Evolutionary conservation across 495 filamentous ascomycete species (phyloP), one percentile per base, ranked within the genome.

Genomic region (Daldinia vernicosa): DNA sequence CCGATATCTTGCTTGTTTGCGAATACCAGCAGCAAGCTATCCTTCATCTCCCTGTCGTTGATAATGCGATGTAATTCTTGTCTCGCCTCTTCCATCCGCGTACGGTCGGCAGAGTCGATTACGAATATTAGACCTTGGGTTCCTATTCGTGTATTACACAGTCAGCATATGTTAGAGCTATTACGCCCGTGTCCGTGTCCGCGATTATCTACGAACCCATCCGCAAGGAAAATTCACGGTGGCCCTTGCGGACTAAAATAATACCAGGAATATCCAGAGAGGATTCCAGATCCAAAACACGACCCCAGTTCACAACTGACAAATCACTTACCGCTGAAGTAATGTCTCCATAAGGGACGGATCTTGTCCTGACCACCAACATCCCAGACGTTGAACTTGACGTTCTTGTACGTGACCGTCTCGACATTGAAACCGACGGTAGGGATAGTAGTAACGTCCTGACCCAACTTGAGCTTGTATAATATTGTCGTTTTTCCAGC

Each of bases 321-420:
- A 58, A 60, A 27, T 60, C 12, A 79, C 89, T 77, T 84, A 92
- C 94, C 95, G 73, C 93, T 96, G 77, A 97, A 98, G 85, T 99
- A 99, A 83, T 99, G 95, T 82, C 95, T 89, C 95, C 95, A 99
- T 51, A 99, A 82, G 52, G 95, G 95, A 56, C 95, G 88, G 74
- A 99, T 99, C 89, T 98, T 98, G 88, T 99, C 95, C 86, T 99
- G 95, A 74, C 95, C 95, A 80, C 95, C 95, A 33, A 99, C 95
- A 84, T 99, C 95, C 95, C 95, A 99, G 63, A 99, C 94, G 75
- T 97, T 98, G 86, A 99, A 99, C 80, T 98, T 97, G 79, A 97
- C 93, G 77, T 99, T 99, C 86, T 97, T 97, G 83, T 97, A 97
- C 57, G 93, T 96, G 64, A 99, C 93, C n/a, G 93, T 97, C 84